Conservation (phyloP, 2,329 filamentous ascomycete species). For the Fusarium sp. region DNA sequence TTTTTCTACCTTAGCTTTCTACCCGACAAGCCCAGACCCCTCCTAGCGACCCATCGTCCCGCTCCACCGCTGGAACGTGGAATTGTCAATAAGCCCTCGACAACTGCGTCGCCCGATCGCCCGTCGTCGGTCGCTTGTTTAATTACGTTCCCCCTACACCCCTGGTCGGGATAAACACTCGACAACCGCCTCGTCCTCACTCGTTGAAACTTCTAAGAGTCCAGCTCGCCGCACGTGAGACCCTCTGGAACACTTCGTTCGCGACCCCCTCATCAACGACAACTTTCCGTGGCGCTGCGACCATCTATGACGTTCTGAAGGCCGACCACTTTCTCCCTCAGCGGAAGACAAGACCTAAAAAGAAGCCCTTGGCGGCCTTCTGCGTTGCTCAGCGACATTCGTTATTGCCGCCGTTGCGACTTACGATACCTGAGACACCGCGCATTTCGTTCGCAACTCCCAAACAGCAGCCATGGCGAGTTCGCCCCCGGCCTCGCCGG, state of each 20-base stretch:
- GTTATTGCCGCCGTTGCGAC: slow-evolving; percentile 15
- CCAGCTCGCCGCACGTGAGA: slow-evolving; percentile 37
- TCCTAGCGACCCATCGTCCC: slow-evolving; percentile 28
- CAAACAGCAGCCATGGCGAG: slow-evolving; percentile 65
- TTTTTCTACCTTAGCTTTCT: slow-evolving; percentile 17
- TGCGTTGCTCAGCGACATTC: slow-evolving; percentile 24
- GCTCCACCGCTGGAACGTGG: slow-evolving; percentile 43
- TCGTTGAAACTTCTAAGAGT: slow-evolving; percentile 28
- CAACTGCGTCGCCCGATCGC: slow-evolving; percentile 33
- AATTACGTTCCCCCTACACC: slow-evolving; percentile 46
- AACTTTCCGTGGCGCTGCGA: slow-evolving; percentile 19
- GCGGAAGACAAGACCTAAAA: slow-evolving; percentile 29
- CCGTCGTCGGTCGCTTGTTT: slow-evolving; percentile 42
- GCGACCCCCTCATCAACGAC: slow-evolving; percentile 37
- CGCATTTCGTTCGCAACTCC: slow-evolving; percentile 25
- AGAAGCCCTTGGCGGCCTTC: slow-evolving; percentile 31
- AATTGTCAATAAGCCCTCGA: slow-evolving; percentile 32
- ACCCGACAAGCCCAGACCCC: slow-evolving; percentile 29
- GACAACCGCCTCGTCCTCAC: slow-evolving; percentile 27
- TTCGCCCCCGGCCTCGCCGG: slow-evolving; percentile 76
- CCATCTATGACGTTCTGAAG: slow-evolving; percentile 45
- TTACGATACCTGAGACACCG: slow-evolving; percentile 28
- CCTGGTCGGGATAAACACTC: slow-evolving; percentile 45
- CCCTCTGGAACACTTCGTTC: slow-evolving; percentile 34
- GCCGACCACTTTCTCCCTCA: slow-evolving; percentile 30